Evolutionary conservation across 495 filamentous ascomycete genomes (phyloP).

Genomic region (Talaromyces trachyspermus): DNA sequence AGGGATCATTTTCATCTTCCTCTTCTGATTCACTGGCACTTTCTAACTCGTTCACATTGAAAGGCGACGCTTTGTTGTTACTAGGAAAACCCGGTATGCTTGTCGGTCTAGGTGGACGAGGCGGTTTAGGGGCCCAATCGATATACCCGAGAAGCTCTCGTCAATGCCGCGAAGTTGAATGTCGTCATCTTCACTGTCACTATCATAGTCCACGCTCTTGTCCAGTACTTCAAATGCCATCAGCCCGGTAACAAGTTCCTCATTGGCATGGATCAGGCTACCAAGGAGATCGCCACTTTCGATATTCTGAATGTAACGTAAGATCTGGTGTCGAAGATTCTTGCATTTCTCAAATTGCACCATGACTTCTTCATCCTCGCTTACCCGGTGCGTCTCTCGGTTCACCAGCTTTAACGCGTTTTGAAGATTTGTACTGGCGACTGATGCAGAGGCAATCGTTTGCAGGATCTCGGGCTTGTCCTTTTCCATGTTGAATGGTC

Average conservation of each 20-base stretch:
- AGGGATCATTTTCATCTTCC: conserved; percentile 66
- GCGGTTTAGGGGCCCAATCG: conserved; percentile 36
- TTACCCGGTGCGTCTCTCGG: conserved; percentile 79
- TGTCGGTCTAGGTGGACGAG: conserved; percentile 27
- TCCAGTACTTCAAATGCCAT: conserved; percentile 94
- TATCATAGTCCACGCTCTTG: conserved; percentile 92
- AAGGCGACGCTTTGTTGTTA: conserved; percentile 17
- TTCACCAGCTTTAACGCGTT: conserved; percentile 90
- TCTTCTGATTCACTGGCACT: conserved; percentile 44
- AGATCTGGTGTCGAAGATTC: conserved; percentile 67
- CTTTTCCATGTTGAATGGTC: conserved; percentile 70
- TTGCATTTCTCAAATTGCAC: conserved; percentile 83
- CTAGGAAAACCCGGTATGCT: conserved; percentile 23
- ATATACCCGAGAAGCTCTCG: conserved; percentile 33
- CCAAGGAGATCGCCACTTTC: conserved; percentile 78
- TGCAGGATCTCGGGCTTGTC: conserved; percentile 81
- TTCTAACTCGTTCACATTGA: conserved; percentile 22
- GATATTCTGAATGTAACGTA: conserved; percentile 84
- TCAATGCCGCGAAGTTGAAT: conserved; percentile 19
- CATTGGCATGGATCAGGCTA: conserved; percentile 72
- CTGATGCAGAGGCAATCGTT: conserved; percentile 73
- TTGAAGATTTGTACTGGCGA: conserved; percentile 82
- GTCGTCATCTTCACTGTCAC: conserved; percentile 69
- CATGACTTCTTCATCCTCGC: conserved; percentile 69
- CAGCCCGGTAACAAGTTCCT: conserved; percentile 80